A percentile compares a stretch with the other conserved stretches of the same genome.
Evolutionary conservation across 2,329 filamentous ascomycete genomes (phyloP).

Genomic region (Exophiala bonariae): DNA sequence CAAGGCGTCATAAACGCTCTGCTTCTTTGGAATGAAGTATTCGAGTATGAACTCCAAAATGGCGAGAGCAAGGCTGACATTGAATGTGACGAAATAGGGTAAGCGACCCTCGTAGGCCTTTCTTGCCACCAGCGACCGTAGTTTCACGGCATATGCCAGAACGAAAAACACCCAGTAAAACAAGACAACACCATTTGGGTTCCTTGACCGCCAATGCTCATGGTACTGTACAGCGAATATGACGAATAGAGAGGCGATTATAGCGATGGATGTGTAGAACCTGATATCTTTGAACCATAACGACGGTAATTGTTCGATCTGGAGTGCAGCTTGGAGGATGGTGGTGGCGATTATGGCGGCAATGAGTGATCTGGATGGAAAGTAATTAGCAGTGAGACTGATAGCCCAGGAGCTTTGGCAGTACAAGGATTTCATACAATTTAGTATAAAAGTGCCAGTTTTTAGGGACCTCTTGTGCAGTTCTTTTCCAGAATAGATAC

Average conservation of each 20-base stretch:
- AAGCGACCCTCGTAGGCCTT: constrained; percentile 65
- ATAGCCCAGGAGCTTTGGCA: background rate
- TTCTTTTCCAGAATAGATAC: constrained; percentile 72
- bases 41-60: constrained; percentile 73
- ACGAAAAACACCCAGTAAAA: constrained; percentile 91
- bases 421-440: constrained; percentile 60
- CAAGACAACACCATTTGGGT: constrained; percentile 83
- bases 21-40: constrained; percentile 80
- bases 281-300: constrained; percentile 81
- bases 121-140: constrained; percentile 81
- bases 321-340: constrained; percentile 70
- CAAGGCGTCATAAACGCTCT: constrained; percentile 67
- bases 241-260: constrained; percentile 69
- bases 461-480: constrained; percentile 68
- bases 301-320: constrained; percentile 67
- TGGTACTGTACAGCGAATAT: constrained; percentile 81
- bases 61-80: constrained; percentile 69
- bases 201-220: constrained; percentile 78
- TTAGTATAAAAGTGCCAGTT: constrained; percentile 94
- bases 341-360: constrained; percentile 67
- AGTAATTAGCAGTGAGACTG: constrained; percentile 1
- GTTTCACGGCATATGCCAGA: constrained; percentile 75
- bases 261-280: constrained; percentile 76
- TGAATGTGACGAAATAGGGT: constrained; percentile 77
- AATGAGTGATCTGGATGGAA: constrained; percentile 58